Base-by-base conservation (phyloP, 2,329 filamentous ascomycete genomes). In the Paracoccidioides lutzii region DNA sequence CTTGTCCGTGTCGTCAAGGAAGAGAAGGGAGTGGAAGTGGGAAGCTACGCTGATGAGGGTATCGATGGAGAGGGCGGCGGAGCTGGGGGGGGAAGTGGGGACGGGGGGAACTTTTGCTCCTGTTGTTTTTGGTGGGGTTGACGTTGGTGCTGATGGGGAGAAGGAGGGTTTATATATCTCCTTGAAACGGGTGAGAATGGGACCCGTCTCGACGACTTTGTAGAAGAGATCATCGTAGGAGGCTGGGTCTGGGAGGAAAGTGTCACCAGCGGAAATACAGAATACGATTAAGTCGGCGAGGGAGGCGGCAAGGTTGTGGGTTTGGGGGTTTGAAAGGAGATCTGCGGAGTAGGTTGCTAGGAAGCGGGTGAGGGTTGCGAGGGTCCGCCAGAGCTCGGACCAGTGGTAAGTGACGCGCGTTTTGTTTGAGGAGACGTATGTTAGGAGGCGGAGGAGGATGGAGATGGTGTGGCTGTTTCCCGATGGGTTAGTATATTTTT, bases 141-240 rank as follows among this genome's bases (percentile, higher is more conserved):
- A 49, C n/a, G 56, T 54, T 49, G 60, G 28, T 42, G 22, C 37
- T 35, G 56, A 10, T 43, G 53, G 35, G 32, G 59, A 55, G 61
- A 59, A 66, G 33, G 67, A 66, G 28, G 78, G 65, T 4, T 75
- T 73, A 69, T 93, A 97, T 8, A 81, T 84, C 59, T 90, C 82
- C 43, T 88, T 82, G 73, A 97, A 95, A 66, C 88, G 89, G 37
- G 79, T 75, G 28, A 97, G 78, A 10, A 88, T 80, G 51, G 95
- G 88, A 9, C 90, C 89, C 1, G 85, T 87, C 71, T 98, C 93
- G 32, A 97, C 90, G 1, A 97, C 81, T 73, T 98, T 98, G 80
- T 98, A 98, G 73, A 98, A 97, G 0, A 98, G 78, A 66, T 98
- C 93, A 64, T 98, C 93, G 70, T 97, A 97, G 1, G 88, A 84